A percentile compares a stretch with the other conserved stretches of the same genome.
These are phyloP conservation scores for Eutypa lata DNA, from an alignment of 2,329 filamentous ascomycete species.

Conservation along the genomic window DNA sequence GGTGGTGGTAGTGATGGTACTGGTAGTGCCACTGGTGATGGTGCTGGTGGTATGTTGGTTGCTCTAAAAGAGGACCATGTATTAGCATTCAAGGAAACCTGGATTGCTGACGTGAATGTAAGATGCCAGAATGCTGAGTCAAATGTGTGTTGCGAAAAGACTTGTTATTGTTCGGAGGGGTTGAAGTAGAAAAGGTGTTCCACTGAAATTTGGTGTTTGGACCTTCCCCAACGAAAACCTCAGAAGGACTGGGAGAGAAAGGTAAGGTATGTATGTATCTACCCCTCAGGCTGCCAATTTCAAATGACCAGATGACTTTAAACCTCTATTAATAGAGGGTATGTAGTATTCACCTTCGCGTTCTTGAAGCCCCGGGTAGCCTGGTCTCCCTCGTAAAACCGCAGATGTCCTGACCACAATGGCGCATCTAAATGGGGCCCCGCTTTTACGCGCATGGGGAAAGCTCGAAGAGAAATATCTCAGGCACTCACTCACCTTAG, in stretches of 20 bases:
- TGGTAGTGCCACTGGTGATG: conserved; percentile 4
- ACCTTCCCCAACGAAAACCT: too few species aligned
- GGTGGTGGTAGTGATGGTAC: conserved; percentile 2
- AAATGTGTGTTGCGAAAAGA: background rate
- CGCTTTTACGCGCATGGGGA: conserved; percentile 2
- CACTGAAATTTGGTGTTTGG: too few species aligned
- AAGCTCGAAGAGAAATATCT: background rate
- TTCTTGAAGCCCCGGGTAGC: background rate
- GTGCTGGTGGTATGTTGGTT: conserved; percentile 12
- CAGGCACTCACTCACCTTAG: conserved; percentile 45
- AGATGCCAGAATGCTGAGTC: background rate
- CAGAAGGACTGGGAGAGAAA: too few species aligned
- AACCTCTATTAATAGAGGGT: too few species aligned
- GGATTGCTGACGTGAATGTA: background rate
- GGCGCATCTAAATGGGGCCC: background rate
- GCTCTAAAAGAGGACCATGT: conserved; percentile 9
- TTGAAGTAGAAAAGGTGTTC: too few species aligned
- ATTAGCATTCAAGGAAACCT: background rate
- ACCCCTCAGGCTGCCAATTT: too few species aligned
- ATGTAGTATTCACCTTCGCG: background rate
- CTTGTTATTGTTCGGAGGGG: too few species aligned
- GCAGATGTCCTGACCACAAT: background rate
- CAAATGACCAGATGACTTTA: too few species aligned
- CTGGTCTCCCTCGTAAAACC: too few species aligned
- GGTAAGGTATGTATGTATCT: too few species aligned